Conservation (phyloP, 140 eudicot species). For the Oenanthe javanica region DNA sequence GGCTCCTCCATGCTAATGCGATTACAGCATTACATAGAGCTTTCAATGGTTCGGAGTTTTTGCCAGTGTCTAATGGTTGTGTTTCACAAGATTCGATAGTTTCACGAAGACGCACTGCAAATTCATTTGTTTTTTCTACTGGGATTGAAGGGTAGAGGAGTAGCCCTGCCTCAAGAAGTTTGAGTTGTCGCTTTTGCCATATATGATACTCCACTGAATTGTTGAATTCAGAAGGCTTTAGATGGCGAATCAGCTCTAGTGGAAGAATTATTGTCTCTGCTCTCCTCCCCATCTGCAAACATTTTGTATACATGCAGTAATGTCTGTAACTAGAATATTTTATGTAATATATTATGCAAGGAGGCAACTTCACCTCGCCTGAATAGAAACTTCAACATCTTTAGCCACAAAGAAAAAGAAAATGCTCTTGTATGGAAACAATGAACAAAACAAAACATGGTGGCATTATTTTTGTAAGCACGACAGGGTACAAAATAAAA, state of each 20-base stretch:
- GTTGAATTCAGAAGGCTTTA: slow-evolving; percentile 63
- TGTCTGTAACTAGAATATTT: not conserved
- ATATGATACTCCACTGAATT: slow-evolving; percentile 46
- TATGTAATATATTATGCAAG: not conserved
- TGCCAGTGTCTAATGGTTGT: slow-evolving; percentile 52
- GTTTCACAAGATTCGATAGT: slow-evolving; percentile 25
- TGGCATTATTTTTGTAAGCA: not conserved
- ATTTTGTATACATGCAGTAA: not conserved
- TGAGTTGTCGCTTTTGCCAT: slow-evolving; percentile 81
- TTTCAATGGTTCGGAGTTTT: slow-evolving; percentile 55
- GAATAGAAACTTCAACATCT: not conserved
- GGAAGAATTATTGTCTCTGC: slow-evolving; percentile 81
- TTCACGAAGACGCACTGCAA: slow-evolving; percentile 31
- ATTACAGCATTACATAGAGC: slow-evolving; percentile 39
- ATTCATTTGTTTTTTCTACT: slow-evolving; percentile 32
- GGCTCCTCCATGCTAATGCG: slow-evolving; percentile 62
- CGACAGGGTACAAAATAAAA: not conserved
- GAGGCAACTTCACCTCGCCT: not conserved
- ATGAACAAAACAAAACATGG: not conserved
- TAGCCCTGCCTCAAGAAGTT: slow-evolving; percentile 62
- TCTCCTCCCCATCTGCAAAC: slow-evolving; percentile 50
- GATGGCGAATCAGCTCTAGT: slow-evolving; percentile 72
- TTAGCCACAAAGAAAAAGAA: not conserved
- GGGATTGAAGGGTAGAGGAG: slow-evolving; percentile 61
- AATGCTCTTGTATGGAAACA: not conserved